Base-by-base conservation (phyloP, 495 filamentous ascomycete species). In the Bryoglossum gracile region DNA sequence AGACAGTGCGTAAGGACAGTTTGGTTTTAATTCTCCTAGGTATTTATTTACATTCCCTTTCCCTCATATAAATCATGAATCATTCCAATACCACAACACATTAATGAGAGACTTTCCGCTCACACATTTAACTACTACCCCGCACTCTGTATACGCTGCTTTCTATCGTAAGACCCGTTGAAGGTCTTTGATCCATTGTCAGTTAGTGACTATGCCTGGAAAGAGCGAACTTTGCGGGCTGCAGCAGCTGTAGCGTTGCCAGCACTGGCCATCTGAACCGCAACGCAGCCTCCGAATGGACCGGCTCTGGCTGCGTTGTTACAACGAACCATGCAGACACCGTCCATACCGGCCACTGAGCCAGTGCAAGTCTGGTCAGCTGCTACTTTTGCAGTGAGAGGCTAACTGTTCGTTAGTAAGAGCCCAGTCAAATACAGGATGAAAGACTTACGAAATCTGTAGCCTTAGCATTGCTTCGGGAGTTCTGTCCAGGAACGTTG, bases 321-420 rank as follows among this genome's bases (percentile, higher is more conserved):
- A 57, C 77, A 72, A 3, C 75, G 62, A 4, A 79, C 69, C 21
- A 77, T 75, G 66, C 77, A 81, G 45, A 81, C 70, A 37, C 77
- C 72, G 2, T 63, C 64, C 0, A 65, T 64, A 5, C 67, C 73
- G 6, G 60, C 71, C 58, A 62, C 34, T 62, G 65, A 59, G 23
- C 69, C 70, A n/a, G 60, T 64, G 60, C 70, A 74, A 8, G 52
- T 41, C 4, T 69, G 51, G 26, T 55, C 46, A 13, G 58, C 50
- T 1, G 71, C 66, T 61, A 74, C 68, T 14, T 64, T 64, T 0
- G 71, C 68, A 2, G 55, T 62, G 16, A 73, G 23, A 11, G 54
- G 49, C 46, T 54, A 18, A 2, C 10, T 16, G 13, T n/a, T 8
- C 24, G 43, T 41, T 35, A 41, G 24, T 22, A 11, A 19, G 26